A percentile compares a stretch with the other conserved stretches of the same genome.
These are phyloP conservation scores for Penicillium malachiteum DNA, from an alignment of 495 filamentous ascomycete genomes.

Conservation along the genomic window DNA sequence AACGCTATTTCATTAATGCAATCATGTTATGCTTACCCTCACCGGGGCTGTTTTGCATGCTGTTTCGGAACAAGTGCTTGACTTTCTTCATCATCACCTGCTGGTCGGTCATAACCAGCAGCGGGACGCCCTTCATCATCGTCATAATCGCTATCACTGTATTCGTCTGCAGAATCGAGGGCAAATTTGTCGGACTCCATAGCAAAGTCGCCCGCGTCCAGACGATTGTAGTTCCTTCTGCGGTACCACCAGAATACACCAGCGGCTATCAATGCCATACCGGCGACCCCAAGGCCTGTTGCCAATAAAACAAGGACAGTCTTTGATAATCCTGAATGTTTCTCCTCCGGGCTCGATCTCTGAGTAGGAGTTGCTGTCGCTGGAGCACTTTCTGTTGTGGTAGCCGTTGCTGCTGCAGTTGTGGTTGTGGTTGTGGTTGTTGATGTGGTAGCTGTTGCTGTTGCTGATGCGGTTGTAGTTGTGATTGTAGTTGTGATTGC, in stretches of 20 bases:
- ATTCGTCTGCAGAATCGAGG: slow-evolving; percentile 1
- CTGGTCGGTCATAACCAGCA: background rate
- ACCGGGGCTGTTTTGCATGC: background rate
- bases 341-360: background rate
- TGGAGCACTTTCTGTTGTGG: no score
- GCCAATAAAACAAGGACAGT: background rate
- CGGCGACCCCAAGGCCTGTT: background rate
- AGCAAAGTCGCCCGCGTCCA: slow-evolving; percentile 18
- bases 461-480: no score
- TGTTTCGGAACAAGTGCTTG: background rate
- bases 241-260: slow-evolving; percentile 7
- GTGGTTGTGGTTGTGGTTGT: no score
- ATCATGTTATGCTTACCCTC: background rate
- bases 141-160: background rate
- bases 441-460: no score
- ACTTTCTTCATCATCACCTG: background rate
- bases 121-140: background rate
- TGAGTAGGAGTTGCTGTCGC: background rate
- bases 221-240: slow-evolving; percentile 4
- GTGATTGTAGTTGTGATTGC: no score
- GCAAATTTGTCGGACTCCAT: slow-evolving; percentile 5
- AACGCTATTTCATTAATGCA: no score
- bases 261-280: background rate
- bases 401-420: no score
- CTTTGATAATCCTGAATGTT: background rate